Conservation (phyloP, 164 flowering plant species). For the Nymphaea thermarum region DNA sequence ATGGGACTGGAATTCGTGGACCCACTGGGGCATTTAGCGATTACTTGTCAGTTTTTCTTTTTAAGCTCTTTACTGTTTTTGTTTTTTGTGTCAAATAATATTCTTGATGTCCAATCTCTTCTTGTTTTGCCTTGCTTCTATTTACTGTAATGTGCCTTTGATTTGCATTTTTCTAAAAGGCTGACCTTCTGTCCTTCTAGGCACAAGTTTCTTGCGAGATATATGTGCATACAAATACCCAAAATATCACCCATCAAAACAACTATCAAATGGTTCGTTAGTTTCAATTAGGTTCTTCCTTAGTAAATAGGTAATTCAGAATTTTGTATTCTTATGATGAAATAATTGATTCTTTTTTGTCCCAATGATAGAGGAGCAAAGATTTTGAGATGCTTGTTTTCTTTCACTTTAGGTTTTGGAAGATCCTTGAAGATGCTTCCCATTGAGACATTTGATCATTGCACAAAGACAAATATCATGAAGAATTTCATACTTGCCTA, state of each 20-base stretch:
- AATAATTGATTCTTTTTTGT: neutral
- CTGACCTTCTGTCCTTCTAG: slow-evolving; percentile 16
- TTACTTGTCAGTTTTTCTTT: no score
- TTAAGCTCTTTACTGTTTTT: neutral
- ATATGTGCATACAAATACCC: slow-evolving; percentile 24
- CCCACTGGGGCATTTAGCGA: neutral
- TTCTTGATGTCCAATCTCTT: neutral
- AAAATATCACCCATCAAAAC: slow-evolving; percentile 32
- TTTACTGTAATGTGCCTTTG: neutral
- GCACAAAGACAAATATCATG: no score
- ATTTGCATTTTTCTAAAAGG: neutral
- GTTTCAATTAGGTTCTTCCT: neutral
- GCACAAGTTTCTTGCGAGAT: slow-evolving; percentile 43
- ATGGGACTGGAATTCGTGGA: slow-evolving; percentile 4
- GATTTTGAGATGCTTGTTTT: neutral
- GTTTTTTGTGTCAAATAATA: neutral
- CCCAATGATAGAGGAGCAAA: neutral
- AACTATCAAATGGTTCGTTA: slow-evolving; percentile 34
- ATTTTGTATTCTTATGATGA: no score
- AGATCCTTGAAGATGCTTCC: no score
- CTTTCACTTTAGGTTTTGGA: no score
- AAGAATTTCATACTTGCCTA: no score
- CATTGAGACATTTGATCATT: no score
- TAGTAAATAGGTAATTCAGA: no score
- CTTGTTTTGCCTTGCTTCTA: neutral